These are phyloP conservation scores for Xanthoceras sorbifolium DNA, from an alignment of 345 rosid species.

Conservation along the genomic window DNA sequence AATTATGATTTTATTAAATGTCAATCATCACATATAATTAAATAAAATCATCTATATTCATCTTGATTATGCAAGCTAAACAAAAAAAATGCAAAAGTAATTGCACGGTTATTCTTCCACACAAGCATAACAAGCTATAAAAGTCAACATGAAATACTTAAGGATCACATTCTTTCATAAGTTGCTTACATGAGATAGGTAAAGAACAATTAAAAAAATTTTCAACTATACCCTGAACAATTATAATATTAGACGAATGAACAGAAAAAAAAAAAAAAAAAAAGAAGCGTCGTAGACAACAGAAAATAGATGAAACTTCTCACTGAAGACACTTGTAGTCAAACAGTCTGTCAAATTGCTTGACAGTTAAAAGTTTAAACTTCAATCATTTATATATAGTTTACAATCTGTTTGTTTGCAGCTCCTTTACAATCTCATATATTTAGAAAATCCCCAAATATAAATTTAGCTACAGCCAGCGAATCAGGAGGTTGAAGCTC, in stretches of 20 bases:
- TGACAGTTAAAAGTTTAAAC: neutral
- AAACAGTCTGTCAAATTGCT: neutral
- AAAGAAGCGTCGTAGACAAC: neutral
- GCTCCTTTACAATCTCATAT: neutral
- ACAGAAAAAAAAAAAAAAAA: neutral
- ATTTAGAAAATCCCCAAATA: neutral
- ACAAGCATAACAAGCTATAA: neutral
- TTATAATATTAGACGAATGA: neutral
- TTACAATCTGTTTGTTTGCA: neutral
- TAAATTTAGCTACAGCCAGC: neutral
- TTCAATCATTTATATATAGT: neutral
- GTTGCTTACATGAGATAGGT: neutral
- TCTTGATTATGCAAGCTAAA: neutral
- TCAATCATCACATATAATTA: neutral
- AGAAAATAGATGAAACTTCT: neutral
- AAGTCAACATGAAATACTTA: neutral
- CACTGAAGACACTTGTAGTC: neutral
- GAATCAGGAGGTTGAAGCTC: neutral
- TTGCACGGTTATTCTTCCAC: neutral
- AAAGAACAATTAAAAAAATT: neutral
- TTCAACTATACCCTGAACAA: neutral
- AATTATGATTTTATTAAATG: slow-evolving; percentile 8
- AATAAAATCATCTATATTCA: neutral
- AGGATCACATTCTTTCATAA: neutral
- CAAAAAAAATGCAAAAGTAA: neutral